Conservation (phyloP, 1,139 yeast species). For the Torulaspora pretoriensis region DNA sequence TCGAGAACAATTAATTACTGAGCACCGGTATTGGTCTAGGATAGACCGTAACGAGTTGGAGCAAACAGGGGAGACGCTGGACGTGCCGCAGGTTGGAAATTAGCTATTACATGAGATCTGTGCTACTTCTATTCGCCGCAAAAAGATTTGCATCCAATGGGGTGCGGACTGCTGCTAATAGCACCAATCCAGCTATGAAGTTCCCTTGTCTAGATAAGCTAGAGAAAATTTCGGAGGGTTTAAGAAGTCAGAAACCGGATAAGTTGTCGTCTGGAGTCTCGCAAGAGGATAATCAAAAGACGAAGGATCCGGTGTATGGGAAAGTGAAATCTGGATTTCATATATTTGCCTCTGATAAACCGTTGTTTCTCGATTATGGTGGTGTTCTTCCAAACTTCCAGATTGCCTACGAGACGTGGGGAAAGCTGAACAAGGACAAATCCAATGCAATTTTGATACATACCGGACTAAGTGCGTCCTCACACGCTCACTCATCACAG, state of each 20-base stretch:
- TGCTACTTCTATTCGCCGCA: constrained; percentile 6
- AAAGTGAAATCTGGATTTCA: constrained; percentile 67
- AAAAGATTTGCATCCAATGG: constrained; percentile 5
- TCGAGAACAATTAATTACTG: neutral
- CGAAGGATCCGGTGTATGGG: constrained; percentile 74
- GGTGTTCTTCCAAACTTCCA: constrained; percentile 70
- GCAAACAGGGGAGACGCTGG: neutral
- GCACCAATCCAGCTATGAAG: constrained; percentile 42
- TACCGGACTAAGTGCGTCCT: constrained; percentile 89
- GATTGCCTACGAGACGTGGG: constrained; percentile 93
- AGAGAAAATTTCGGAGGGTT: constrained; percentile 53
- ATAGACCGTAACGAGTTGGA: neutral
- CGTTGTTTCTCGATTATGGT: constrained; percentile 76
- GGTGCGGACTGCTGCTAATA: constrained; percentile 1
- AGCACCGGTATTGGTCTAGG: neutral
- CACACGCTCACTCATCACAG: constrained; percentile 86
- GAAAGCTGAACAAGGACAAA: constrained; percentile 54
- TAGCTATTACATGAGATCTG: constrained; percentile 1
- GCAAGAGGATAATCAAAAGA: constrained; percentile 23
- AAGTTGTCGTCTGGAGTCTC: constrained; percentile 1
- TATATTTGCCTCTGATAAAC: constrained; percentile 49
- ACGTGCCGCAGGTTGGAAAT: neutral
- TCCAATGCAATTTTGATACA: constrained; percentile 77
- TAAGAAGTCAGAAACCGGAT: constrained; percentile 32
- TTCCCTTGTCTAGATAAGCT: constrained; percentile 84